Percentiles rank a stretch among this genome's conserved stretches.
These are phyloP conservation scores for Aspergillus melleus DNA, from an alignment of 2,329 filamentous ascomycete species.

Conservation along the genomic window DNA sequence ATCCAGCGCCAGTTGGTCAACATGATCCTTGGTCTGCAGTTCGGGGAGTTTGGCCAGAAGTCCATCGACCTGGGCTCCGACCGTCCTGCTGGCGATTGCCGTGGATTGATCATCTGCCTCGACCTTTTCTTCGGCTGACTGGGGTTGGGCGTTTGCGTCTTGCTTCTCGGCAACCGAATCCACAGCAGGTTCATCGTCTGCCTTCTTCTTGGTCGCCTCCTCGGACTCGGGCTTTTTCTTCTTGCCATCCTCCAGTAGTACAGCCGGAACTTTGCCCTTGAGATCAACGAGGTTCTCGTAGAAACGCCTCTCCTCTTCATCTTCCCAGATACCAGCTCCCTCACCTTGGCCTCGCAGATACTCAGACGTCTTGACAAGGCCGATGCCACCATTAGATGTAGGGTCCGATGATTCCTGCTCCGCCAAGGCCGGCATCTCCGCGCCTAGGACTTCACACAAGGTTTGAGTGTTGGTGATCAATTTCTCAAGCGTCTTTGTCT, in stretches of 20 bases:
- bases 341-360: constrained; percentile 89
- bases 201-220: constrained; percentile 77
- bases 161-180: constrained; percentile 48
- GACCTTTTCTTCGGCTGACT: constrained; percentile 51
- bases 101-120: constrained; percentile 80
- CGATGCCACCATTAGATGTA: constrained; percentile 74
- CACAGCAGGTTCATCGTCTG: constrained; percentile 48
- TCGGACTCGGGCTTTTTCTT: constrained; percentile 86
- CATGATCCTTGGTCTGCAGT: constrained; percentile 83
- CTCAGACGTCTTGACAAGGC: constrained; percentile 89
- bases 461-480: constrained; percentile 87
- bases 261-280: constrained; percentile 91
- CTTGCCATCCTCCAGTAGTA: constrained; percentile 89
- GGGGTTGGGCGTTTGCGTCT: constrained; percentile 39
- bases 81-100: constrained; percentile 96
- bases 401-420: constrained; percentile 72
- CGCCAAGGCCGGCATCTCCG: constrained; percentile 90
- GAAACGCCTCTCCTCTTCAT: constrained; percentile 95
- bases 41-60: constrained; percentile 86
- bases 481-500: constrained; percentile 87
- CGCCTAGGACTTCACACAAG: constrained; percentile 81
- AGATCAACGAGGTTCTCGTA: constrained; percentile 96
- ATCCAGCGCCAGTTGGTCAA: constrained; percentile 90
- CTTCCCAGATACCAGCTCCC: constrained; percentile 95
- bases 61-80: constrained; percentile 93